Conservation (phyloP, 192 early-diverging fungal species). For the Coemansia sp. region DNA sequence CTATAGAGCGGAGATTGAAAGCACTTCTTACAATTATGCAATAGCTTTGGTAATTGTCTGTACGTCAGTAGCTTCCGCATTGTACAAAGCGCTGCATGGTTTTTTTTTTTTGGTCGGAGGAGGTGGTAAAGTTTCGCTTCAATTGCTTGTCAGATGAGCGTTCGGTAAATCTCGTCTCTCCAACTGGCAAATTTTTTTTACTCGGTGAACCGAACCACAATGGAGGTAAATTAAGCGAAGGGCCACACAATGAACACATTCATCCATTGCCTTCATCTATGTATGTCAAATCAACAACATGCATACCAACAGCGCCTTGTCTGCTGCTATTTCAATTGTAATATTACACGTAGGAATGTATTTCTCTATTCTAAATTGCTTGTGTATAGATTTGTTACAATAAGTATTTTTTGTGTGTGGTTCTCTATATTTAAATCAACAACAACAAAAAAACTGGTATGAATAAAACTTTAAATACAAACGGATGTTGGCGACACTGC, state of each 20-base stretch:
- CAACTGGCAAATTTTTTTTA: neutral
- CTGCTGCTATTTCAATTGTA: constrained; percentile 5
- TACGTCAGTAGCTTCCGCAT: neutral
- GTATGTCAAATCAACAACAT: neutral
- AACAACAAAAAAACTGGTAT: neutral
- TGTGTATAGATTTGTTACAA: neutral
- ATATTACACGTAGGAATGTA: neutral
- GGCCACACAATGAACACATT: neutral
- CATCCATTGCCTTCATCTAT: constrained; percentile 5
- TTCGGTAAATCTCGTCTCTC: constrained; percentile 9
- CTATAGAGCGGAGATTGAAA: constrained; percentile 2
- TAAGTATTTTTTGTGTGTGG: neutral
- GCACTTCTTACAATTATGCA: constrained; percentile 1
- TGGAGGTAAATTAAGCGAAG: constrained; percentile 7
- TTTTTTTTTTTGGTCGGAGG: neutral
- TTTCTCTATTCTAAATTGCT: neutral
- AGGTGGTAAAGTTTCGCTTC: neutral
- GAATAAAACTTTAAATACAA: constrained; percentile 8
- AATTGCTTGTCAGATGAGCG: constrained; percentile 7
- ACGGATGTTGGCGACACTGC: neutral
- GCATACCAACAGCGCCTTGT: neutral
- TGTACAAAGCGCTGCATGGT: constrained; percentile 9
- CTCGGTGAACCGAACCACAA: neutral
- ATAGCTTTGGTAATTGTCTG: neutral
- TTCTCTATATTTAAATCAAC: neutral